These are phyloP conservation scores for Zygotorulaspora sp. DNA, from an alignment of 805 yeast species.

Conservation along the genomic window DNA sequence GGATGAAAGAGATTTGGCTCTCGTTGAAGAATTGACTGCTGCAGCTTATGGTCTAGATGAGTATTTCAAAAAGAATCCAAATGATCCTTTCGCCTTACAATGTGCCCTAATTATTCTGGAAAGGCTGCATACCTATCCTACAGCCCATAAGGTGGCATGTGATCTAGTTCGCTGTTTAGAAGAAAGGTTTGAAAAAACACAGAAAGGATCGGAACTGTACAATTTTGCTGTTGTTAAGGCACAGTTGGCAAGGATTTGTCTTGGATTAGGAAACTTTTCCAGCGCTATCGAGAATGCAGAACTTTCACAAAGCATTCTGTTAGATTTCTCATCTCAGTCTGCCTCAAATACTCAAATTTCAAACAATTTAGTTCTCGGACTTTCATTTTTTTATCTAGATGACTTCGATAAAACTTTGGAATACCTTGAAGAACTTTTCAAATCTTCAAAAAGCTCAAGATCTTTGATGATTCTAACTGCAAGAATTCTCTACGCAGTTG, in stretches of 20 bases:
- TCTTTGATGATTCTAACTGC: slow-evolving; percentile 69
- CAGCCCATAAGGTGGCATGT: slow-evolving; percentile 47
- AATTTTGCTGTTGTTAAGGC: slow-evolving; percentile 58
- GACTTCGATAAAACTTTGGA: slow-evolving; percentile 63
- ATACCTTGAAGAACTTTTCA: slow-evolving; percentile 62
- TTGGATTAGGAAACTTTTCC: slow-evolving; percentile 56
- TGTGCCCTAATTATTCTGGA: slow-evolving; percentile 58
- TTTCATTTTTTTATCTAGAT: slow-evolving; percentile 58
- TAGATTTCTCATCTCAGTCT: slow-evolving; percentile 37
- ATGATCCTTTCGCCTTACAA: slow-evolving; percentile 53
- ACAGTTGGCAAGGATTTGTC: slow-evolving; percentile 64
- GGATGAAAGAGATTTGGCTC: slow-evolving; percentile 52
- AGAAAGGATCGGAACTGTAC: slow-evolving; percentile 42
- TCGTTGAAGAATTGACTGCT: slow-evolving; percentile 60
- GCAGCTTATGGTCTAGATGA: slow-evolving; percentile 64
- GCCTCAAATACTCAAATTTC: slow-evolving; percentile 44
- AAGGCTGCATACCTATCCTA: slow-evolving; percentile 57
- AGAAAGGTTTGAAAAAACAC: slow-evolving; percentile 50
- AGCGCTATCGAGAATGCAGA: slow-evolving; percentile 60
- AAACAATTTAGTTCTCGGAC: slow-evolving; percentile 64
- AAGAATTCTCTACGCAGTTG: slow-evolving; percentile 73
- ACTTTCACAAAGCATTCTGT: slow-evolving; percentile 47
- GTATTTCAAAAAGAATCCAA: slow-evolving; percentile 58
- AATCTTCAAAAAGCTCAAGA: slow-evolving; percentile 51
- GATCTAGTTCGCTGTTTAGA: slow-evolving; percentile 50